These are phyloP conservation scores for Metschnikowia noctiluminum DNA, from an alignment of 805 yeast genomes.

Conservation along the genomic window DNA sequence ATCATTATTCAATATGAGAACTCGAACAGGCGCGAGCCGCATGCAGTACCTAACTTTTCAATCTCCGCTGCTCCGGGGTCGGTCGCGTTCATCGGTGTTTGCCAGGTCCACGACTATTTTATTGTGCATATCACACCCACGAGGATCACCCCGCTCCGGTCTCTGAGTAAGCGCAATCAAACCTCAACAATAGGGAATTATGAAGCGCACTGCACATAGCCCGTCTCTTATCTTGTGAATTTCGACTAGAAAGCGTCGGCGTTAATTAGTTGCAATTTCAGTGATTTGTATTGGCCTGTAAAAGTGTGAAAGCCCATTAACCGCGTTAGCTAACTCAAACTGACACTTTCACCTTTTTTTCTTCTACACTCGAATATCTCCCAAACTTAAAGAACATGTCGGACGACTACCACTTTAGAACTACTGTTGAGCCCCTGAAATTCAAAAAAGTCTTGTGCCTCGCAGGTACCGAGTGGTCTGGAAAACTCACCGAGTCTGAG, in stretches of 20 bases:
- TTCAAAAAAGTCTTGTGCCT: slow-evolving; percentile 21
- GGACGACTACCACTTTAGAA: slow-evolving; percentile 12
- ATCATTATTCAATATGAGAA: too few relatives aligned
- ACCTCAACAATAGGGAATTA: background rate
- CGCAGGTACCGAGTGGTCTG: slow-evolving; percentile 26
- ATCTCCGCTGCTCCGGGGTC: background rate
- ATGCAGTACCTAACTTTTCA: background rate
- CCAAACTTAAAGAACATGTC: slow-evolving; percentile 10
- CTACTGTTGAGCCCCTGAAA: slow-evolving; percentile 24
- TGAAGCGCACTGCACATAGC: too few relatives aligned
- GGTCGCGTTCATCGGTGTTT: background rate
- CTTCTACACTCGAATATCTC: background rate
- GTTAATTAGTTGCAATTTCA: too few relatives aligned
- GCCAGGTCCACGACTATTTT: too few relatives aligned
- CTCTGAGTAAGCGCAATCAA: background rate
- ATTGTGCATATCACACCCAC: too few relatives aligned
- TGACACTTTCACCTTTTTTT: background rate
- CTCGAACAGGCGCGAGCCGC: background rate
- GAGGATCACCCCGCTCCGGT: too few relatives aligned
- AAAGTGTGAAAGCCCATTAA: too few relatives aligned
- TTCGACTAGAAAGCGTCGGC: too few relatives aligned
- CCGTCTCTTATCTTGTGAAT: too few relatives aligned
- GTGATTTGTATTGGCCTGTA: too few relatives aligned
- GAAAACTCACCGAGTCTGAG: slow-evolving; percentile 18
- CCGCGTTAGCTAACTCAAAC: too few relatives aligned